Conservation (phyloP, 192 early-diverging fungal genomes). For the Rhizoclosmatium globosum region DNA sequence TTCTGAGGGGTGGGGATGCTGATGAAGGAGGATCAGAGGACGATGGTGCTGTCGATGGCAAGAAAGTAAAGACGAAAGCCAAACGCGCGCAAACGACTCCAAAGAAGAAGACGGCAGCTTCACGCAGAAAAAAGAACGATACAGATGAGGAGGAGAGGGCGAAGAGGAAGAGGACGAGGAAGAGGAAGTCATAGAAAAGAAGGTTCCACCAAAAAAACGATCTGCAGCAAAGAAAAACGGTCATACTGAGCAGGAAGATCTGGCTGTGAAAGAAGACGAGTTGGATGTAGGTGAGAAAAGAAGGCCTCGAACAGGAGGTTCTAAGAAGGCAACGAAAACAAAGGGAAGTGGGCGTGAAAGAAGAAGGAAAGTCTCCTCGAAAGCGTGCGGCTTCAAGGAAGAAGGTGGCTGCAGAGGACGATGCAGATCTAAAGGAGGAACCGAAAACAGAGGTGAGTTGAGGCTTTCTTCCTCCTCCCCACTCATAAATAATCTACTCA, state of each 20-base stretch:
- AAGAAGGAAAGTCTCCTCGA: too few relatives aligned
- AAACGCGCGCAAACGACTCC: neutral
- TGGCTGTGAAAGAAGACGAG: neutral
- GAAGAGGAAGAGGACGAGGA: neutral
- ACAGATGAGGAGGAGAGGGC: neutral
- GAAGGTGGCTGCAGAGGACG: too few relatives aligned
- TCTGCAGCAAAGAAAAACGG: neutral
- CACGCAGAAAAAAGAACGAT: neutral
- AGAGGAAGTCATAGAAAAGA: neutral
- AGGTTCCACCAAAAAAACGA: neutral
- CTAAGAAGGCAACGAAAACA: too few relatives aligned
- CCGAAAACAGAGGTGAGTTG: too few relatives aligned
- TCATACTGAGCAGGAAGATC: neutral
- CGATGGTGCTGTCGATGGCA: neutral
- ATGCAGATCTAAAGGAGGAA: too few relatives aligned
- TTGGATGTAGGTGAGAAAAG: neutral
- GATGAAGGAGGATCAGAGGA: neutral
- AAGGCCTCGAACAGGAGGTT: neutral
- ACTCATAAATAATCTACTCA: too few relatives aligned
- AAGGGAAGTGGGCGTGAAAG: too few relatives aligned
- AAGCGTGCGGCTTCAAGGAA: too few relatives aligned
- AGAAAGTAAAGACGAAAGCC: neutral
- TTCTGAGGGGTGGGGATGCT: slow-evolving; percentile 41
- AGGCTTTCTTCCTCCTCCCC: too few relatives aligned
- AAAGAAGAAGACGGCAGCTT: neutral